phyloP scores from a whole-genome alignment of 306 rosid species.

The Corylus heterophylla region DNA sequence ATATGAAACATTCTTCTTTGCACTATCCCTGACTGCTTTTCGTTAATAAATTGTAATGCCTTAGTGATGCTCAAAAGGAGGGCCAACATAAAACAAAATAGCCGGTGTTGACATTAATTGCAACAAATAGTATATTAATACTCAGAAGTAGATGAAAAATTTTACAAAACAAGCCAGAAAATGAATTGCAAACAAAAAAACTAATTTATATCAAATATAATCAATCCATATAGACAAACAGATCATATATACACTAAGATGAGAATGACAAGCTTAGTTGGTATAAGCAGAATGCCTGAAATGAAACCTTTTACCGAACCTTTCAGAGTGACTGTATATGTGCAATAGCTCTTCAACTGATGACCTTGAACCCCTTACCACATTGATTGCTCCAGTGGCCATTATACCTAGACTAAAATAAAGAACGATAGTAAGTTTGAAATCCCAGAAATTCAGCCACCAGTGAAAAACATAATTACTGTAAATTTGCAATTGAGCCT shows the following conservation, averaged over 20 bases:
- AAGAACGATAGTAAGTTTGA: constrained; percentile 28
- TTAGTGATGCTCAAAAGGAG: background rate
- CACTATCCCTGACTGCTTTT: background rate
- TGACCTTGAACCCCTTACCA: constrained; percentile 95
- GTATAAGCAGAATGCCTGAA: constrained; percentile 5
- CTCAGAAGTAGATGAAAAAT: constrained; percentile 15
- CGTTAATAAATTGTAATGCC: background rate
- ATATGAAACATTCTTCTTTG: background rate
- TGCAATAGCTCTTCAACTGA: constrained; percentile 75
- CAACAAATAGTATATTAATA: constrained; percentile 1
- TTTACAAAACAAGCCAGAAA: constrained; percentile 13
- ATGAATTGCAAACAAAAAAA: constrained; percentile 1
- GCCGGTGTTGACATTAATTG: background rate
- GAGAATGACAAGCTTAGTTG: background rate
- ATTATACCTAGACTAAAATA: constrained; percentile 71
- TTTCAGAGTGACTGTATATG: constrained; percentile 87
- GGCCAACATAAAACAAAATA: background rate
- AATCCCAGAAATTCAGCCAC: background rate
- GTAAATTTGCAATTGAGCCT: background rate
- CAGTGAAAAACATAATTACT: background rate
- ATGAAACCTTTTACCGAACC: constrained; percentile 38
- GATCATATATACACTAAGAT: background rate
- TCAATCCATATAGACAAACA: constrained; percentile 8
- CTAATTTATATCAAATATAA: constrained; percentile 6
- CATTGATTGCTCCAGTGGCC: constrained; percentile 93